Evolutionary conservation across 2,329 filamentous ascomycete genomes (phyloP), one percentile per base, ranked within the genome.

Genomic region (Penicillium digitatum): DNA sequence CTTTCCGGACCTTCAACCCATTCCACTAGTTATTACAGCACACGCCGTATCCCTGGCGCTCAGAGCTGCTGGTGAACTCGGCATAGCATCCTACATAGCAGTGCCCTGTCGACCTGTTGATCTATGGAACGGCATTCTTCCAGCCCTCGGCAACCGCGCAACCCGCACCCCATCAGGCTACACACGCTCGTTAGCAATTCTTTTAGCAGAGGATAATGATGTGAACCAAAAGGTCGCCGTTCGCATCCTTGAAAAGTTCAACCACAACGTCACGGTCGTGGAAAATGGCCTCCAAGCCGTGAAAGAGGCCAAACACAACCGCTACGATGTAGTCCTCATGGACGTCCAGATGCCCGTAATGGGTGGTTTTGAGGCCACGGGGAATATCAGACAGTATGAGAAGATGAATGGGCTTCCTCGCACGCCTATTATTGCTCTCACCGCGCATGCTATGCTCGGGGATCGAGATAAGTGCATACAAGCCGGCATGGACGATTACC

Each of bases 331-430:
- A 56, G 91, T 96, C 55, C 82, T 96, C 37, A 96, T 96, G 92
- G 92, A 96, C 69, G 90, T 96, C 7, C 91, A 96, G 71, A 96
- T 96, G 92, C 92, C 92, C 14, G 88, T 96, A 66, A 95, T 96
- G 90, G 92, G 92, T 68, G 92, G 92, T 22, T 96, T 96, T 69
- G 92, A 96, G 73, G 90, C 92, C 11, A 96, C 92, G 4, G 87
- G 84, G 58, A 94, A 93, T 76, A 96, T 96, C 63, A 84, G 92
- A 66, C 89, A 95, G 70, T 95, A 91, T 73, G 92, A 96, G 72
- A 85, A 87, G 58, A 85, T 85, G 54, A 82, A 89, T 63, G 85
- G 85, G 52, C 82, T 88, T 34, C 85, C 88, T 48, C 83, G 90
- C 42, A 95, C 90, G 16, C 92, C 92, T 20, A 95, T 96, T 69